Conservation (phyloP, 768 basidiomycete species). For the Naganishia vaughanmartiniae region DNA sequence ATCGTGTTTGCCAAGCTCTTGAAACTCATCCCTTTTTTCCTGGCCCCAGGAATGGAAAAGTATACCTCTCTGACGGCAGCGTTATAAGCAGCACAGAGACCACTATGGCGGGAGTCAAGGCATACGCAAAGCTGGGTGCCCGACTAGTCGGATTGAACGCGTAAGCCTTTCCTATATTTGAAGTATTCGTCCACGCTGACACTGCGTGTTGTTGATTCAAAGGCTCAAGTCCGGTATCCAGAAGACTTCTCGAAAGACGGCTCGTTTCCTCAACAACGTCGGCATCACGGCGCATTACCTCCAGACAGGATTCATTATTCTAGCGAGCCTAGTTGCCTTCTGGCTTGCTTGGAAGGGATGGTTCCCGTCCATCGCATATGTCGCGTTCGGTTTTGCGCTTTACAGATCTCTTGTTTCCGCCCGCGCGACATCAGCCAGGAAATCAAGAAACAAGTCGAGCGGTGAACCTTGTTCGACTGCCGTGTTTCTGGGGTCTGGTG, state of each 20-base stretch:
- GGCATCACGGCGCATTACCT: not conserved
- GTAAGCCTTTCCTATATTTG: not conserved
- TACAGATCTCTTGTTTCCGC: slow-evolving; percentile 2
- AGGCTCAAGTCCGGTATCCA: slow-evolving; percentile 11
- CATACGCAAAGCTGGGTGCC: slow-evolving; percentile 1
- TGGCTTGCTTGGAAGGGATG: slow-evolving; percentile 6
- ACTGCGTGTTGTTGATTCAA: no score
- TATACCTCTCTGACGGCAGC: not conserved
- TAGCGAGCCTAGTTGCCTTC: not conserved
- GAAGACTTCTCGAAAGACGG: not conserved
- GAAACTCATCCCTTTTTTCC: not conserved
- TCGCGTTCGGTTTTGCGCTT: slow-evolving; percentile 8
- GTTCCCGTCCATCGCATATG: slow-evolving; percentile 13
- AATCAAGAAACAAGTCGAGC: not conserved
- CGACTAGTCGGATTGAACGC: slow-evolving; percentile 12
- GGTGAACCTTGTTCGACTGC: slow-evolving; percentile 60
- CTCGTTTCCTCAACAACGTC: not conserved
- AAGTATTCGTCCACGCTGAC: not conserved
- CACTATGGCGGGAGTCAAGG: not conserved
- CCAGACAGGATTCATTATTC: not conserved
- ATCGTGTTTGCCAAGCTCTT: not conserved
- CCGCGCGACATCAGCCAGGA: not conserved
- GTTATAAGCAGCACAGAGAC: not conserved
- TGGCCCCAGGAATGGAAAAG: not conserved
- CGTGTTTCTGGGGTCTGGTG: slow-evolving; percentile 91